phyloP scores from a whole-genome alignment of 2,329 filamentous ascomycete species.

The Penicillium decumbens region DNA sequence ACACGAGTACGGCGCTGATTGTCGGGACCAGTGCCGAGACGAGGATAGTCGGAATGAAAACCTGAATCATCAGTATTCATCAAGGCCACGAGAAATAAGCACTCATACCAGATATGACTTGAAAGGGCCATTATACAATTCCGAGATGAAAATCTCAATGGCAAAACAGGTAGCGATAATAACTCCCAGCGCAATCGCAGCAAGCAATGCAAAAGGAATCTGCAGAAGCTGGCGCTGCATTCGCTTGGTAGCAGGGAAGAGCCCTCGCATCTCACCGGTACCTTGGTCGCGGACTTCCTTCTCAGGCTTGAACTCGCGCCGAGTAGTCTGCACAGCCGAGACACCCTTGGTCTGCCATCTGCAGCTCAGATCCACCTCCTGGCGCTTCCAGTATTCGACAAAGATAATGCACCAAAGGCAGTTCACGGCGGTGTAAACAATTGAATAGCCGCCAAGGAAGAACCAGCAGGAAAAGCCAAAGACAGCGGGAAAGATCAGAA shows the following conservation, averaged over 20 bases:
- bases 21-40: slow-evolving; percentile 77
- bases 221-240: slow-evolving; percentile 80
- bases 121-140: slow-evolving; percentile 86
- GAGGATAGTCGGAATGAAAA: slow-evolving; percentile 84
- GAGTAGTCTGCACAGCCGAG: slow-evolving; percentile 71
- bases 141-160: slow-evolving; percentile 94
- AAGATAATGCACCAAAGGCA: slow-evolving; percentile 84
- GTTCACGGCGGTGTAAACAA: slow-evolving; percentile 73
- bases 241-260: slow-evolving; percentile 73
- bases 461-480: slow-evolving; percentile 78
- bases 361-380: slow-evolving; percentile 80
- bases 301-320: slow-evolving; percentile 75
- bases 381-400: slow-evolving; percentile 94
- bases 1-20: slow-evolving; percentile 73
- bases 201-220: slow-evolving; percentile 79
- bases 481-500: slow-evolving; percentile 73
- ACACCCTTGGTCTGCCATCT: slow-evolving; percentile 88
- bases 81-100: slow-evolving; percentile 2
- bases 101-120: slow-evolving; percentile 72
- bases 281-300: slow-evolving; percentile 71
- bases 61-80: slow-evolving; percentile 44
- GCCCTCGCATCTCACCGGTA: slow-evolving; percentile 72
- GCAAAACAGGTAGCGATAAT: slow-evolving; percentile 86
- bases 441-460: slow-evolving; percentile 76
- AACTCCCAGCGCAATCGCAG: slow-evolving; percentile 68